These are phyloP conservation scores for Eremothecium sinecaudum DNA, from an alignment of 1,139 yeast species.

Conservation along the genomic window DNA sequence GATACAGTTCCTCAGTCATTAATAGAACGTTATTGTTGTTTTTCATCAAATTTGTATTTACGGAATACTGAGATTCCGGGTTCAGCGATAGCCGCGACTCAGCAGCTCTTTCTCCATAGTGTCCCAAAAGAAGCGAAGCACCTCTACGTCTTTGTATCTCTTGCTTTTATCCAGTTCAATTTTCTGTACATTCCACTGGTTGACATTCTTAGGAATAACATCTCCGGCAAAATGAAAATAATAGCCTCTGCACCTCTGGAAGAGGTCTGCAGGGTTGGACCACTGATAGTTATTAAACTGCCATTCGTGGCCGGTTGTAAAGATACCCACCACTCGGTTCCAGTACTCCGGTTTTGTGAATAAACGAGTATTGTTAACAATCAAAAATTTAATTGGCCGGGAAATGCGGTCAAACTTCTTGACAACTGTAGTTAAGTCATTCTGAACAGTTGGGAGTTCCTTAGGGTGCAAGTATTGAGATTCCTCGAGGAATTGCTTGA, in stretches of 20 bases:
- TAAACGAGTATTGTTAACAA: conserved; percentile 80
- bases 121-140: conserved; percentile 78
- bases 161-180: conserved; percentile 71
- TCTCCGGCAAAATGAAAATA: conserved; percentile 73
- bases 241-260: conserved; percentile 79
- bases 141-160: conserved; percentile 83
- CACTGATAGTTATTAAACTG: conserved; percentile 84
- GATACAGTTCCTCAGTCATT: too few relatives aligned
- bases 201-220: conserved; percentile 61
- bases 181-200: conserved; percentile 81
- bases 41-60: too few relatives aligned
- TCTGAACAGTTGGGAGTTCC: conserved; percentile 23
- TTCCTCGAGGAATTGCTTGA: conserved; percentile 70
- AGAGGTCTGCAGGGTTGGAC: conserved; percentile 68
- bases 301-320: conserved; percentile 97
- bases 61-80: too few relatives aligned
- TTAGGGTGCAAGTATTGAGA: conserved; percentile 61
- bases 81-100: conserved; percentile 34
- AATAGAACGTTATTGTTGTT: too few relatives aligned
- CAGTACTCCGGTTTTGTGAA: conserved; percentile 94
- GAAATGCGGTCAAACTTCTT: conserved; percentile 28
- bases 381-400: conserved; percentile 33
- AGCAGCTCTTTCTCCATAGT: conserved; percentile 54
- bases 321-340: conserved; percentile 91
- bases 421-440: conserved; percentile 26